Percentiles rank a stretch among this genome's conserved stretches.
These are phyloP conservation scores for Wickerhamiella nectarea DNA, from an alignment of 805 yeast species.

Conservation along the genomic window DNA sequence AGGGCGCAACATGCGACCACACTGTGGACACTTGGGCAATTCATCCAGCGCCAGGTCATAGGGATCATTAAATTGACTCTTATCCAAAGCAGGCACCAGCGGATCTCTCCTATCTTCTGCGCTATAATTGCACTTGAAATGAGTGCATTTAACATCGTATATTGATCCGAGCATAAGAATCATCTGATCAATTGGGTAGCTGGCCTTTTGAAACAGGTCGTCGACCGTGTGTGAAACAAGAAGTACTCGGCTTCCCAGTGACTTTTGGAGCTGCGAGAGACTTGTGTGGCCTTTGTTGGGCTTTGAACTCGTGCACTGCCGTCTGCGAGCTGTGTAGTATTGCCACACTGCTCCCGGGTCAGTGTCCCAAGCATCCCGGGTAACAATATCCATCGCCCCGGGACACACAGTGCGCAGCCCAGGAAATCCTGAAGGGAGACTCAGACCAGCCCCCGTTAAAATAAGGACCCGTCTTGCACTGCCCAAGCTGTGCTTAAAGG, in stretches of 20 bases:
- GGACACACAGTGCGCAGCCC: slow-evolving; percentile 74
- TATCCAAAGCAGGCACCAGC: slow-evolving; percentile 39
- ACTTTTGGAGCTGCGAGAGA: slow-evolving; percentile 43
- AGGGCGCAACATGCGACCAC: slow-evolving; percentile 59
- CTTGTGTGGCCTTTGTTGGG: slow-evolving; percentile 70
- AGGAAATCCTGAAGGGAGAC: slow-evolving; percentile 63
- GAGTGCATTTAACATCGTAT: slow-evolving; percentile 61
- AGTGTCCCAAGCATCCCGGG: slow-evolving; percentile 75
- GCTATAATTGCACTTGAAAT: slow-evolving; percentile 50
- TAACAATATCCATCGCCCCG: slow-evolving; percentile 71
- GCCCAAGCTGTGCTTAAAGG: slow-evolving; percentile 27
- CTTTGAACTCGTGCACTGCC: slow-evolving; percentile 44
- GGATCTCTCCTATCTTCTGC: slow-evolving; percentile 43
- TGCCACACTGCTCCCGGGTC: slow-evolving; percentile 90
- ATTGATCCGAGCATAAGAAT: slow-evolving; percentile 70
- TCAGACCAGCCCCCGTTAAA: slow-evolving; percentile 71
- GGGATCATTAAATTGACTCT: slow-evolving; percentile 2
- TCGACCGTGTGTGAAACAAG: slow-evolving; percentile 79
- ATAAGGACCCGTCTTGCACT: slow-evolving; percentile 26
- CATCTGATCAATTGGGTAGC: slow-evolving; percentile 39
- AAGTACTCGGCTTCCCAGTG: slow-evolving; percentile 31
- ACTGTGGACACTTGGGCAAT: slow-evolving; percentile 66
- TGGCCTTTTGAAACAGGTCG: slow-evolving; percentile 54
- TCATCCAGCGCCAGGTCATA: slow-evolving; percentile 33
- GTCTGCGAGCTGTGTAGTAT: slow-evolving; percentile 60